Conservation (phyloP, 305 asterid genomes). For the Vinca major region DNA sequence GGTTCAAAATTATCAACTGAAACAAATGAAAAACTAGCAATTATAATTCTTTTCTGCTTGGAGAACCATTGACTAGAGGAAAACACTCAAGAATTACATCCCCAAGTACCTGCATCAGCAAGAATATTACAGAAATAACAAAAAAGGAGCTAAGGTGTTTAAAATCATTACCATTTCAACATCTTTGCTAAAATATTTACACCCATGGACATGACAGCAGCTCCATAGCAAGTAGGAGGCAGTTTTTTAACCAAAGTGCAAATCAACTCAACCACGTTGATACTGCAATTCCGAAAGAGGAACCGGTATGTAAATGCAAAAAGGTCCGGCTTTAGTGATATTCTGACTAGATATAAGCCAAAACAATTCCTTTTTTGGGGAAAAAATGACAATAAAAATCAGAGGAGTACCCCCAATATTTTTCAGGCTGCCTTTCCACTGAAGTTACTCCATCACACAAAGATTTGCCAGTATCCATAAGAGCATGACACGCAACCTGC, state of each 20-base stretch:
- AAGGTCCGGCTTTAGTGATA: not conserved
- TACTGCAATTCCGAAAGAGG: conserved; percentile 42
- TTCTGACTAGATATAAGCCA: conserved; percentile 3
- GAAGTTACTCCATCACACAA: conserved; percentile 29
- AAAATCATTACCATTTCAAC: conserved; percentile 63
- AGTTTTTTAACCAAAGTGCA: conserved; percentile 62
- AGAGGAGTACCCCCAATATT: conserved; percentile 37
- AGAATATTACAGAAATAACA: not conserved
- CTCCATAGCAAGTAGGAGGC: conserved; percentile 53
- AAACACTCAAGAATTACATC: not conserved
- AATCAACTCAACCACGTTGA: conserved; percentile 66
- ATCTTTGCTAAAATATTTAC: conserved; percentile 68
- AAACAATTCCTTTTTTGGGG: not conserved
- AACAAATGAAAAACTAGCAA: not conserved
- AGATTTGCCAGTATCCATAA: conserved; percentile 46
- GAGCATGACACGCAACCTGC: conserved; percentile 69
- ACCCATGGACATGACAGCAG: conserved; percentile 65
- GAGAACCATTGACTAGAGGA: not conserved
- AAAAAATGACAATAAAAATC: no score
- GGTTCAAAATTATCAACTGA: not conserved
- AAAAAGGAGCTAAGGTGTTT: conserved; percentile 7
- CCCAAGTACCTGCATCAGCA: not conserved
- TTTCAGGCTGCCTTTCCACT: conserved; percentile 31
- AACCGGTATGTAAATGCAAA: conserved; percentile 11
- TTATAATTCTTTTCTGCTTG: not conserved